Evolutionary conservation across 2,329 filamentous ascomycete species (phyloP), one percentile per base, ranked within the genome.

Genomic region (Penicillium frequentans): DNA sequence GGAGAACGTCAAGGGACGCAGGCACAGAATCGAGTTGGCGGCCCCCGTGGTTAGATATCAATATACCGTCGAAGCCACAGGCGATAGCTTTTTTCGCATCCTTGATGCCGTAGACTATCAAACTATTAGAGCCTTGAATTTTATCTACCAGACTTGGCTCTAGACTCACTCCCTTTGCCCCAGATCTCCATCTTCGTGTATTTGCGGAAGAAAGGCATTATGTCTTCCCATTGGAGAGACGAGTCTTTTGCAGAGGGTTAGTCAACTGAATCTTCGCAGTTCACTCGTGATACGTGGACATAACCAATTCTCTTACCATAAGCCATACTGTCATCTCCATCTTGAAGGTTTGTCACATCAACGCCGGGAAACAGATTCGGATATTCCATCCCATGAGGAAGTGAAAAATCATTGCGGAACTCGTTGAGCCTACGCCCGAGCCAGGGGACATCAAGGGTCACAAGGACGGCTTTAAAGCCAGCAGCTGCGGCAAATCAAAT

Each of bases 11-110:
- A 7, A 54, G 55, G 10, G 54, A 54, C 13, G 57, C 53, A 19
- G 57, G 57, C 3, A 42, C 57, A 39, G 54, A 31, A 8, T 57
- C 57, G 13, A 59, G 43, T 46, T 56, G 57, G 6, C 54, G 51
- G 5, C 54, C 54, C 8, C 54, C 57, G 24, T 59, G 57, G 11
- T 59, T 59, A 3, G 57, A 59, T 3, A 59, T 48, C 24, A 59
- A 26, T 14, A 57, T 54, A 19, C 50, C 51, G 44, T 57, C 55
- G 19, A 45, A 27, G 3, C 54, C 54, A 43, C 54, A 42, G 16
- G 52, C 44, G 5, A 55, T 49, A 5, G 52, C 48, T 29, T 52
- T 45, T 11, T 46, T 23, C 5, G 52, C 55, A 51, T 57, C 51
- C 9, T 57, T 47, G 3, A 47, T 33, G 13, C 31, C 31, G 13